Conservation (phyloP, 164 flowering plant genomes). For the Tetrastigma voinierianum region DNA sequence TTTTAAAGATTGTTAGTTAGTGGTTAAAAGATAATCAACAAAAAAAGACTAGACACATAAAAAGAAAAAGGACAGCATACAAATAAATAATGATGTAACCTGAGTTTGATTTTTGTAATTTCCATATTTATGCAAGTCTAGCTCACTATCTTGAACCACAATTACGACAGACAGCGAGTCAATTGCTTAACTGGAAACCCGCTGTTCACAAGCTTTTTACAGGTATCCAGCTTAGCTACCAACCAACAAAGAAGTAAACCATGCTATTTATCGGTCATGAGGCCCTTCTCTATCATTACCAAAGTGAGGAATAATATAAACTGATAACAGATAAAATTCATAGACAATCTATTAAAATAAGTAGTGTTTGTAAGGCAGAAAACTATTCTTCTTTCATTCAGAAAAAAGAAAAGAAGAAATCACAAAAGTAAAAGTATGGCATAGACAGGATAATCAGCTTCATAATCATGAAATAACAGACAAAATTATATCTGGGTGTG, state of each 20-base stretch:
- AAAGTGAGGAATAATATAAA: neutral
- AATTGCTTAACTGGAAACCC: neutral
- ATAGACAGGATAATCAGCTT: neutral
- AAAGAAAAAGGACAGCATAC: neutral
- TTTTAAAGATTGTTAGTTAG: neutral
- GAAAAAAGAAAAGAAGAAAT: neutral
- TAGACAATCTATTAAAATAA: neutral
- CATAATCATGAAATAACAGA: neutral
- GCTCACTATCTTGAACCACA: neutral
- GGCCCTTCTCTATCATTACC: neutral
- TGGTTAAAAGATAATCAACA: neutral
- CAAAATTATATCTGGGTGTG: no score
- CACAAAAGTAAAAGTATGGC: neutral
- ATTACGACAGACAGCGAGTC: neutral
- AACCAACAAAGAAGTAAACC: neutral
- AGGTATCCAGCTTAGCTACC: neutral
- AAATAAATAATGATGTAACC: no score
- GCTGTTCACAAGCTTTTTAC: neutral
- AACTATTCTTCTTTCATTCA: neutral
- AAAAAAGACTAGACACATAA: neutral
- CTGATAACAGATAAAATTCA: neutral
- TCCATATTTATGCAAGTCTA: neutral
- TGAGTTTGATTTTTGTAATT: neutral
- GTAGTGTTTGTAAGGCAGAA: neutral
- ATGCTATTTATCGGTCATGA: neutral